Conservation (phyloP, 768 basidiomycete species). For the Trametes meyenii region DNA sequence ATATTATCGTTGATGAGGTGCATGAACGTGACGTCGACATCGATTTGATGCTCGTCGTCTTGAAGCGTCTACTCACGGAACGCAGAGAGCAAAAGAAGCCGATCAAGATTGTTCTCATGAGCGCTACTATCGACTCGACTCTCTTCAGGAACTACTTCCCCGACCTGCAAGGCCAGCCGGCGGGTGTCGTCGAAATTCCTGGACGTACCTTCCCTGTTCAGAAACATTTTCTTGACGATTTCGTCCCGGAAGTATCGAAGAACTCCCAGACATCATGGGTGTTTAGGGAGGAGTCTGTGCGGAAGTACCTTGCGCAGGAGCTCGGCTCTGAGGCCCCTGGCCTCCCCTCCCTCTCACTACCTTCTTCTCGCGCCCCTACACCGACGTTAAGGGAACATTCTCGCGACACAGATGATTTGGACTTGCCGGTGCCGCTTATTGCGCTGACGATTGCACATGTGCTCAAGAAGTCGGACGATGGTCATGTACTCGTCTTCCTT, state of each 20-base stretch:
- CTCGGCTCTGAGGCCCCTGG: constrained; percentile 41
- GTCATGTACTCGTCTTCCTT: constrained; percentile 88
- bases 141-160: constrained; percentile 90
- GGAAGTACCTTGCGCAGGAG: constrained; percentile 74
- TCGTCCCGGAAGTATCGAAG: constrained; percentile 52
- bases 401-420: constrained; percentile 54
- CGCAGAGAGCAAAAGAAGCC: constrained; percentile 70
- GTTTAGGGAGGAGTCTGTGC: constrained; percentile 67
- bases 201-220: constrained; percentile 90
- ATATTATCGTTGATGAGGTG: constrained; percentile 93
- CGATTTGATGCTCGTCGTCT: constrained; percentile 84
- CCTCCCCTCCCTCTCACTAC: constrained; percentile 18
- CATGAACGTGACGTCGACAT: constrained; percentile 96
- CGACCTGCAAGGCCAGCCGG: constrained; percentile 58
- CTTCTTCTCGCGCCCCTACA: constrained; percentile 21
- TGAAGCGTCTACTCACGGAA: constrained; percentile 80
- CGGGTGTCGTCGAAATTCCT: constrained; percentile 79
- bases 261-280: constrained; percentile 58
- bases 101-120: constrained; percentile 91
- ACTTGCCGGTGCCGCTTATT: constrained; percentile 80
- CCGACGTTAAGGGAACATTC: constrained; percentile 34
- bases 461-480: constrained; percentile 70
- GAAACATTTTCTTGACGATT: constrained; percentile 81
- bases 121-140: constrained; percentile 90
- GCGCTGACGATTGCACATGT: constrained; percentile 83